Percentiles rank a stretch among this genome's conserved stretches.
Evolutionary conservation across 2,329 filamentous ascomycete species (phyloP).

Genomic region (Orbilia quercus): DNA sequence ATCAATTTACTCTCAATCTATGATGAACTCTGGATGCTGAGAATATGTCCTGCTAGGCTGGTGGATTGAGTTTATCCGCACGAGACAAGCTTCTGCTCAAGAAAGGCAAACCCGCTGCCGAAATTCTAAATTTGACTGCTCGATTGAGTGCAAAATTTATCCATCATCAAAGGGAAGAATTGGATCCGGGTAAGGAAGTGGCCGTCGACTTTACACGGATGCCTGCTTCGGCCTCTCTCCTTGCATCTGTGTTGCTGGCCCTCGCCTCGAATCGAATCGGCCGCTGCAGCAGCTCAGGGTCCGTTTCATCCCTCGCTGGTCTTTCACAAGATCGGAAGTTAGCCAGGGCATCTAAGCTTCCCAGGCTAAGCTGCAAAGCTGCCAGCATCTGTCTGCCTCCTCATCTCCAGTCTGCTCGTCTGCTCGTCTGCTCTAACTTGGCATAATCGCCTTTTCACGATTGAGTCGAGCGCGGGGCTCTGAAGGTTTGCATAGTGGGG

Average conservation of each 20-base stretch:
- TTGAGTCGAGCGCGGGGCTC: slow-evolving; percentile 37
- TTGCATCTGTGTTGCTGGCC: slow-evolving; percentile 23
- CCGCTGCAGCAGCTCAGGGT: slow-evolving; percentile 27
- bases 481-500: slow-evolving; percentile 39
- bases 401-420: background rate
- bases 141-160: slow-evolving; percentile 6
- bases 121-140: slow-evolving; percentile 13
- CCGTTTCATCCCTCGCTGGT: slow-evolving; percentile 34
- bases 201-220: background rate
- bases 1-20: background rate
- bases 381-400: slow-evolving; percentile 2
- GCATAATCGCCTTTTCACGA: slow-evolving; percentile 4
- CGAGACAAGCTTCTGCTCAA: slow-evolving; percentile 18
- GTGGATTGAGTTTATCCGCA: slow-evolving; percentile 6
- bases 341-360: slow-evolving; percentile 1
- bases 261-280: slow-evolving; percentile 15
- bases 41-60: background rate
- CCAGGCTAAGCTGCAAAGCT: slow-evolving; percentile 27
- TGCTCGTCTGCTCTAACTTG: background rate
- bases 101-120: slow-evolving; percentile 13
- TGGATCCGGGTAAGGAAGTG: slow-evolving; percentile 1
- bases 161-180: background rate
- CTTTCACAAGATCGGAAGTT: slow-evolving; percentile 27
- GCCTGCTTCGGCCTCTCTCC: background rate
- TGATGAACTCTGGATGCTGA: background rate